These are phyloP conservation scores for Paraleonurus japonicus DNA, from an alignment of 257 asterid species.

Conservation along the genomic window DNA sequence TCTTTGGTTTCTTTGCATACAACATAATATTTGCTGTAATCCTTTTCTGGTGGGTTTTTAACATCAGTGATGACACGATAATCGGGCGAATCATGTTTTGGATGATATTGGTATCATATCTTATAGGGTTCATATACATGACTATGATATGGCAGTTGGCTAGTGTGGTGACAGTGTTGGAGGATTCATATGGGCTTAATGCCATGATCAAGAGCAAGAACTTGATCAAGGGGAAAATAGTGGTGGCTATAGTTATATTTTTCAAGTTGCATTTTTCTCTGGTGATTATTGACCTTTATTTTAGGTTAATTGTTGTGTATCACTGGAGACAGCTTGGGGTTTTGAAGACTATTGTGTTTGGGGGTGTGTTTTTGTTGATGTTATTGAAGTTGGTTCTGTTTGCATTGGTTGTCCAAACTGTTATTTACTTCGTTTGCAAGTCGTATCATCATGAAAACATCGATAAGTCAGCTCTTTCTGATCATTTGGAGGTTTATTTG, in stretches of 20 bases:
- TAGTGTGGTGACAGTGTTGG: conserved; percentile 51
- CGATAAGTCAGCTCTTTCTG: conserved; percentile 50
- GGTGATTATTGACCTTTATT: conserved; percentile 21
- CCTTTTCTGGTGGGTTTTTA: not conserved
- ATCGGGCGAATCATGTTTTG: not conserved
- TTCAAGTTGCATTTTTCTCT: conserved; percentile 33
- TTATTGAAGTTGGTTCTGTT: conserved; percentile 39
- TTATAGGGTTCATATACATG: conserved; percentile 41
- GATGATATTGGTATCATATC: conserved; percentile 20
- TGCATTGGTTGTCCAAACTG: conserved; percentile 50
- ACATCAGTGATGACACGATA: not conserved
- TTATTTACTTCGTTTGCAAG: conserved; percentile 59
- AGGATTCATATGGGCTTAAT: conserved; percentile 47
- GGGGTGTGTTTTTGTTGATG: conserved; percentile 39
- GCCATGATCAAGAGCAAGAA: conserved; percentile 50
- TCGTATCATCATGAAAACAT: conserved; percentile 57
- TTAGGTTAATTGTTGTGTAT: conserved; percentile 32
- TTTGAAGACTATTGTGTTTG: conserved; percentile 30
- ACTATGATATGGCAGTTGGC: conserved; percentile 52
- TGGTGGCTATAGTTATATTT: conserved; percentile 32
- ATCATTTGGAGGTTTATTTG: conserved; percentile 61
- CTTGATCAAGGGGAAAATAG: conserved; percentile 53
- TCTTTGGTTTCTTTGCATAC: conserved; percentile 31
- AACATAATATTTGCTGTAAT: conserved; percentile 24
- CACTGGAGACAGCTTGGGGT: conserved; percentile 21